Evolutionary conservation across 2,329 filamentous ascomycete species (phyloP).

Genomic region (Pseudonectria buxi): DNA sequence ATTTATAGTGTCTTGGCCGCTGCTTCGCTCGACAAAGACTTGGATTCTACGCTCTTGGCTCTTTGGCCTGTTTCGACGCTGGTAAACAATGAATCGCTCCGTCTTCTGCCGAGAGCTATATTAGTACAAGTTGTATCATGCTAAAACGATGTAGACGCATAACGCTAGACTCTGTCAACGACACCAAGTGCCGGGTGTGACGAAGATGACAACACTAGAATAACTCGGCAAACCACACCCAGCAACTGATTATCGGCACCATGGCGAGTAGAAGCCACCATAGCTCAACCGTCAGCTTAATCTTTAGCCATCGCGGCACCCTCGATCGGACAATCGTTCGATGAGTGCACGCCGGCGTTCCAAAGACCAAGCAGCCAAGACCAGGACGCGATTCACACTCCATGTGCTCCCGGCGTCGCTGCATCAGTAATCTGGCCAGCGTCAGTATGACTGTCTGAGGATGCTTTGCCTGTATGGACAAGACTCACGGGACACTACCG

Average conservation of each 20-base stretch:
- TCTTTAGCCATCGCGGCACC: conserved; percentile 38
- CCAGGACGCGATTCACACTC: conserved; percentile 54
- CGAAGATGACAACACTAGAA: conserved; percentile 2
- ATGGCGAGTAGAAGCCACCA: conserved; percentile 43
- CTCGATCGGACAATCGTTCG: conserved; percentile 38
- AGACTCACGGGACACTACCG: conserved; percentile 50
- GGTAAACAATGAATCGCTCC: no score
- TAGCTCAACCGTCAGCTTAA: conserved; percentile 38
- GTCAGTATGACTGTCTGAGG: neutral
- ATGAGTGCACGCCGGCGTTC: conserved; percentile 41
- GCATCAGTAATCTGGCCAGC: conserved; percentile 46
- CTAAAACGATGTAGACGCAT: no score
- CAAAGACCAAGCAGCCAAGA: conserved; percentile 49
- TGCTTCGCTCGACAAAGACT: no score
- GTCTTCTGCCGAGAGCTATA: no score
- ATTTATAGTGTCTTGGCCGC: no score
- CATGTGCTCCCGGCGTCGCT: conserved; percentile 50
- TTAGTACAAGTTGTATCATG: no score
- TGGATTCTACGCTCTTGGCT: no score
- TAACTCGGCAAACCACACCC: conserved; percentile 4
- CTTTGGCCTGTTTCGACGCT: no score
- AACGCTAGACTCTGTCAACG: no score
- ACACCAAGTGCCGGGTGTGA: no score
- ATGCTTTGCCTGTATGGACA: neutral
- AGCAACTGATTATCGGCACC: conserved; percentile 33